Percentiles rank a stretch among this genome's conserved stretches.
Conservation (phyloP, 2,329 filamentous ascomycete species). For the Sclerotinia trifoliorum region DNA sequence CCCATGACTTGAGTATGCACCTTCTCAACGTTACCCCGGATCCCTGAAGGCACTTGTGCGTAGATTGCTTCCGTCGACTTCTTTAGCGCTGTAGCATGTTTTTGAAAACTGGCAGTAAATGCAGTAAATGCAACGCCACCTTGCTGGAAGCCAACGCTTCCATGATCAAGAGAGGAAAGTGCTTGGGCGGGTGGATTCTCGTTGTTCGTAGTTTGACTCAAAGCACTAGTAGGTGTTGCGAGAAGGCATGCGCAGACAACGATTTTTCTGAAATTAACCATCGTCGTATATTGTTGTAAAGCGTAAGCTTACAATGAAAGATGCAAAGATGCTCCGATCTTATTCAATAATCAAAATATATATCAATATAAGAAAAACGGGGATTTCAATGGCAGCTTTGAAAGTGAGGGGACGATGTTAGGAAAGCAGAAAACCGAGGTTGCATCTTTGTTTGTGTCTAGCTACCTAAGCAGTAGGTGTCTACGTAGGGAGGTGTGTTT, state of each 20-base stretch:
- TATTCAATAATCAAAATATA: background rate
- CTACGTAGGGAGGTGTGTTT: background rate
- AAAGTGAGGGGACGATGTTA: background rate
- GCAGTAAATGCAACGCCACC: background rate
- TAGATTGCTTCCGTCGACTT: background rate
- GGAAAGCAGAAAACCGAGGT: background rate
- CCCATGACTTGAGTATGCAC: background rate
- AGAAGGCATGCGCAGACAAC: background rate
- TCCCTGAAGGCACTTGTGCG: background rate
- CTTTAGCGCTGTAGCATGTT: background rate
- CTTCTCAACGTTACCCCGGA: background rate
- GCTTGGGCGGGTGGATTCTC: background rate
- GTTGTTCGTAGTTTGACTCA: background rate
- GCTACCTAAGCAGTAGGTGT: too few species aligned
- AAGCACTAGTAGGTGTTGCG: background rate
- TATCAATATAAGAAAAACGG: background rate
- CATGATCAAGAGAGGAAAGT: background rate
- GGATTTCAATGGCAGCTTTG: background rate
- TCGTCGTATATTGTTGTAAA: background rate
- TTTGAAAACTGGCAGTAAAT: background rate
- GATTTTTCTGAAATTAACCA: background rate
- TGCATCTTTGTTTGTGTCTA: background rate
- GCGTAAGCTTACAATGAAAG: background rate
- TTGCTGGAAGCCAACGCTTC: background rate
- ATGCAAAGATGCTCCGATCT: background rate